Evolutionary conservation across 495 filamentous ascomycete genomes (phyloP).

Genomic region (Lasiosphaeria hispida): DNA sequence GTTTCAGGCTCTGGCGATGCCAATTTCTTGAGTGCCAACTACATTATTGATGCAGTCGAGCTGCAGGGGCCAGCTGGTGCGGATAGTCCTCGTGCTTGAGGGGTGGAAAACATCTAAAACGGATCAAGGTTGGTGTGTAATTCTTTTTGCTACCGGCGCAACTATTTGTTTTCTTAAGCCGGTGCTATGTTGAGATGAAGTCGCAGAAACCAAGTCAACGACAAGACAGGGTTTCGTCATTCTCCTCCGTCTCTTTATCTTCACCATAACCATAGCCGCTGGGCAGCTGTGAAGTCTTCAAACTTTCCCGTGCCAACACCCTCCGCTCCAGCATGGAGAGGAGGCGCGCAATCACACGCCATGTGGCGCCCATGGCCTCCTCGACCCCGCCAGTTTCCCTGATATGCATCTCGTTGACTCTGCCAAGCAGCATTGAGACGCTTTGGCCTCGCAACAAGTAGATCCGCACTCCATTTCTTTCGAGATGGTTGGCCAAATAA

Average conservation of each 20-base stretch:
- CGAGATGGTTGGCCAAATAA: neutral
- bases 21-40: conserved; percentile 53
- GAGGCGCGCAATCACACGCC: neutral
- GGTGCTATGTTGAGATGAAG: too few relatives aligned
- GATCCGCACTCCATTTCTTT: neutral
- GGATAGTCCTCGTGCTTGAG: conserved; percentile 12
- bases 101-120: conserved; percentile 2
- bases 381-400: neutral
- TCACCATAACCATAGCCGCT: neutral
- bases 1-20: conserved; percentile 53
- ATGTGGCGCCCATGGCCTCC: neutral
- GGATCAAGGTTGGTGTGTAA: conserved; percentile 3
- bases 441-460: neutral
- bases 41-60: conserved; percentile 54
- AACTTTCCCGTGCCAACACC: neutral
- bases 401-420: neutral
- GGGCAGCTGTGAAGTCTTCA: neutral
- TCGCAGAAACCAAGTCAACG: too few relatives aligned
- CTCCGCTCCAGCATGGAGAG: neutral
- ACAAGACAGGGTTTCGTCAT: too few relatives aligned
- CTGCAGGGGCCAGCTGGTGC: conserved; percentile 32
- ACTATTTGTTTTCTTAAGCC: too few relatives aligned
- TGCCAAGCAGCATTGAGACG: neutral
- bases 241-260: too few relatives aligned
- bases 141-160: neutral